Conservation (phyloP, 129 eudicot genomes). For the carrot (Daucus carota) region DNA sequence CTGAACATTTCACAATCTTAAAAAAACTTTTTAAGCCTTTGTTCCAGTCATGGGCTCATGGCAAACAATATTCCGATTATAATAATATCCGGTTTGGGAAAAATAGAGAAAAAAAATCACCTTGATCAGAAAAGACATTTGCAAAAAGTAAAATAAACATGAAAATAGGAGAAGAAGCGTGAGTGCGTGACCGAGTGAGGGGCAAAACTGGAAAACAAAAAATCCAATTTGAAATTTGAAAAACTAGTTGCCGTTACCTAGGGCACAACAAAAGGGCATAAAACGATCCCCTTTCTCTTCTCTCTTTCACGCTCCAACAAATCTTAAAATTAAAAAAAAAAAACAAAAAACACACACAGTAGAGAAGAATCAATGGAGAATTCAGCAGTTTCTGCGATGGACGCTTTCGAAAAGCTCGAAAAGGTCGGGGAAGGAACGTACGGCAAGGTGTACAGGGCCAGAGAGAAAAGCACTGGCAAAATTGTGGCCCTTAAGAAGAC, state of each 20-base stretch:
- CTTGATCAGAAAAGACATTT: too few relatives aligned
- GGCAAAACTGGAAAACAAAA: background rate
- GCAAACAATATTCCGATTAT: too few relatives aligned
- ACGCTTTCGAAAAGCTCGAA: slow-evolving; percentile 84
- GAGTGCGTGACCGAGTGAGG: too few relatives aligned
- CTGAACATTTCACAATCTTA: too few relatives aligned
- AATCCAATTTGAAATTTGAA: slow-evolving; percentile 22
- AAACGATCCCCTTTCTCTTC: background rate
- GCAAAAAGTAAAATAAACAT: too few relatives aligned
- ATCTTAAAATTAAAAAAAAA: background rate
- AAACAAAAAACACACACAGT: background rate
- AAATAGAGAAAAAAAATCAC: too few relatives aligned
- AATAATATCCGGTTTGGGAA: too few relatives aligned
- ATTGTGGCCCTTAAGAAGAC: slow-evolving; percentile 87
- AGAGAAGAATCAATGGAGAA: slow-evolving; percentile 13
- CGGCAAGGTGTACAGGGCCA: slow-evolving; percentile 83
- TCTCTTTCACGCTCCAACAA: background rate
- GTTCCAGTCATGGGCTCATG: too few relatives aligned
- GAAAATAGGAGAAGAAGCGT: too few relatives aligned
- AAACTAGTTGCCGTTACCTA: slow-evolving; percentile 24
- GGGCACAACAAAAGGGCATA: background rate
- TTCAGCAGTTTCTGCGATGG: slow-evolving; percentile 53
- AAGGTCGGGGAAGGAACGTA: slow-evolving; percentile 90
- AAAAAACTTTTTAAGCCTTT: too few relatives aligned
- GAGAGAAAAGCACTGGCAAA: slow-evolving; percentile 72